Evolutionary conservation across 192 early-diverging fungal genomes (phyloP).

Genomic region (Entophlyctis luteolus): DNA sequence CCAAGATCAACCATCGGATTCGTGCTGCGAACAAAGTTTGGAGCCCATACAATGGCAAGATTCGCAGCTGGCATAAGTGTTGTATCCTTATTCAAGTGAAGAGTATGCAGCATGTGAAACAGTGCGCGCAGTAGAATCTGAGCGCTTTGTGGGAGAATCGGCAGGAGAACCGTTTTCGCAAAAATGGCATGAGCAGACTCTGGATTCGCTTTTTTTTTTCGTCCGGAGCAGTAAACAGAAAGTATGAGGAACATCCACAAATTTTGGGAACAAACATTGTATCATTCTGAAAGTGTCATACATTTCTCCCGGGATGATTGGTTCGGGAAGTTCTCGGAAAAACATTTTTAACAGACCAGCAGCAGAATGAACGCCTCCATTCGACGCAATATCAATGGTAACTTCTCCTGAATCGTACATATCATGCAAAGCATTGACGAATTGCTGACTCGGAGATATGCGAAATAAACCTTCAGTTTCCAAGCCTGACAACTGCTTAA

Average conservation of each 20-base stretch:
- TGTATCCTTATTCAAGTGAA: conserved; percentile 57
- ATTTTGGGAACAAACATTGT: conserved; percentile 17
- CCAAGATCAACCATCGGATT: conserved; percentile 45
- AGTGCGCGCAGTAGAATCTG: conserved; percentile 44
- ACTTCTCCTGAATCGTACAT: conserved; percentile 42
- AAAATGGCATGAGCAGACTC: conserved; percentile 15
- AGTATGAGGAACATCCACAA: background rate
- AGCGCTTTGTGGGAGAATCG: conserved; percentile 28
- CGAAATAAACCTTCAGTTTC: conserved; percentile 81
- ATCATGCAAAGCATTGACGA: conserved; percentile 62
- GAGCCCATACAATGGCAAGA: conserved; percentile 80
- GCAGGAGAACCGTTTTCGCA: conserved; percentile 27
- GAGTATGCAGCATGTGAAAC: conserved; percentile 67
- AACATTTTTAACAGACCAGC: conserved; percentile 80
- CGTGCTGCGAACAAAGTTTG: conserved; percentile 67
- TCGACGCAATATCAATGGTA: conserved; percentile 15
- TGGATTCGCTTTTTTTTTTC: background rate
- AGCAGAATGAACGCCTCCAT: conserved; percentile 72
- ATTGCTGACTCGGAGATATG: conserved; percentile 69
- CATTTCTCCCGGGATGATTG: conserved; percentile 63
- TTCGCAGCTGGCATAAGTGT: conserved; percentile 86
- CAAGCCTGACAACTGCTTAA: conserved; percentile 50
- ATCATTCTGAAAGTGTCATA: conserved; percentile 58
- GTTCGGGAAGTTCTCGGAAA: conserved; percentile 73
- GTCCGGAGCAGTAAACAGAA: background rate